Evolutionary conservation across 2,329 filamentous ascomycete species (phyloP).

Genomic region (Mycosphaerella sp.): DNA sequence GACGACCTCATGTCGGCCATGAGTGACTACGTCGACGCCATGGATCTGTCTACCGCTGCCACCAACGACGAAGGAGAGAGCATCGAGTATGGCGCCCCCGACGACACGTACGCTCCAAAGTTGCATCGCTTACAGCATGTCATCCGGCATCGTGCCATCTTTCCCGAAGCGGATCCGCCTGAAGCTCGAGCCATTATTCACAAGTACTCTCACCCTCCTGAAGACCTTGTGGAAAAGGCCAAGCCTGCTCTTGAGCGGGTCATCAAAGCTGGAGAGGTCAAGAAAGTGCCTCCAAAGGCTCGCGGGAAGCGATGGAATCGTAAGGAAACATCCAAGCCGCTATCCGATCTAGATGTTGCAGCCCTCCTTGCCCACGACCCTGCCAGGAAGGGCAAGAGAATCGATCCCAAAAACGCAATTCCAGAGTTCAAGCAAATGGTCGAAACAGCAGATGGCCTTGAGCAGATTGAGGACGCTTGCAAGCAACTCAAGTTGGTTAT

Average conservation of each 20-base stretch:
- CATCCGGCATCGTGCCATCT: slow-evolving; percentile 72
- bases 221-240: slow-evolving; percentile 57
- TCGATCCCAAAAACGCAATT: slow-evolving; percentile 68
- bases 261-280: slow-evolving; percentile 67
- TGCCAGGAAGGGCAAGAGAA: slow-evolving; percentile 45
- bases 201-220: slow-evolving; percentile 66
- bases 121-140: slow-evolving; percentile 87
- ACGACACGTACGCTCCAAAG: slow-evolving; percentile 76
- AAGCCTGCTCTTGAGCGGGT: slow-evolving; percentile 56
- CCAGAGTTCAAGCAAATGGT: slow-evolving; percentile 86
- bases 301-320: slow-evolving; percentile 54
- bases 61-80: slow-evolving; percentile 65
- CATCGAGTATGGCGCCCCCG: slow-evolving; percentile 66
- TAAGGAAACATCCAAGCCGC: slow-evolving; percentile 64
- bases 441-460: slow-evolving; percentile 50
- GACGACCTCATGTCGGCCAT: slow-evolving; percentile 71
- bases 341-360: slow-evolving; percentile 84
- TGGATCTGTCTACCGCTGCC: slow-evolving; percentile 72
- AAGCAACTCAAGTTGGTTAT: slow-evolving; percentile 71
- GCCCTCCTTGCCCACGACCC: slow-evolving; percentile 61
- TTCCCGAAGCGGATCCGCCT: slow-evolving; percentile 60
- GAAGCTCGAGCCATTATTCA: slow-evolving; percentile 59
- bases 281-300: slow-evolving; percentile 51
- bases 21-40: slow-evolving; percentile 84
- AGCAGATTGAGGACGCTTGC: slow-evolving; percentile 59